These are phyloP conservation scores for Aureobasidium leucospermi DNA, from an alignment of 2,329 filamentous ascomycete genomes.

Conservation along the genomic window DNA sequence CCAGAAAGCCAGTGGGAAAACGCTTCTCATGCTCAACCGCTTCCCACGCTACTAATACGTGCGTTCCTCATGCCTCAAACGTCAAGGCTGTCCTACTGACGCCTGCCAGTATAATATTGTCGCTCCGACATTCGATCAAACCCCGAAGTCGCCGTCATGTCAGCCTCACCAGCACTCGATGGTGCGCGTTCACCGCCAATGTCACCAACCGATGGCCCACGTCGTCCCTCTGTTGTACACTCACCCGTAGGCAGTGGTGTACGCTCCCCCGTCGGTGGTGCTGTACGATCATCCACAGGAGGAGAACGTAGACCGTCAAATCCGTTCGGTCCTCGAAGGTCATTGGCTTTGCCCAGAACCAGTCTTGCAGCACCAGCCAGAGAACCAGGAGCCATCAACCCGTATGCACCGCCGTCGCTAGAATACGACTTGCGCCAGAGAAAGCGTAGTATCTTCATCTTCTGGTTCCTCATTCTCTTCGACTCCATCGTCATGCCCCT, in stretches of 20 bases:
- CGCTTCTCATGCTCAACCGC: neutral
- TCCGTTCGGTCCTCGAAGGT: slow-evolving; percentile 1
- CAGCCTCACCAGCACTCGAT: neutral
- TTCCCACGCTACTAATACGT: neutral
- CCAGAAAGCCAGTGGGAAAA: slow-evolving; percentile 2
- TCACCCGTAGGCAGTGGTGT: neutral
- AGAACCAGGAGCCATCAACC: neutral
- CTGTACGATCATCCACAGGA: neutral
- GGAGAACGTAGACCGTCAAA: slow-evolving; percentile 6
- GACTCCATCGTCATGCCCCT: slow-evolving; percentile 54
- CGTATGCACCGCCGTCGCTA: slow-evolving; percentile 41
- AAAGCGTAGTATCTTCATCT: slow-evolving; percentile 49
- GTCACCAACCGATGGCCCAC: neutral
- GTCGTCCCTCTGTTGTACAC: neutral
- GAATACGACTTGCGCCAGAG: slow-evolving; percentile 49
- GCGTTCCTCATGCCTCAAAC: neutral
- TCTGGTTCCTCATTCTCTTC: slow-evolving; percentile 53
- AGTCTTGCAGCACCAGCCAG: slow-evolving; percentile 9
- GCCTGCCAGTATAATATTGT: neutral
- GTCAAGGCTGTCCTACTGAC: neutral
- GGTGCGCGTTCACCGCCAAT: neutral
- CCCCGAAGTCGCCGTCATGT: neutral
- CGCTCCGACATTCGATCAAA: neutral
- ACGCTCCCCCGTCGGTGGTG: neutral
- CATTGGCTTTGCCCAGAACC: slow-evolving; percentile 5